phyloP scores from a whole-genome alignment of 768 basidiomycete species.

The Lactarius pseudohatsudake region DNA sequence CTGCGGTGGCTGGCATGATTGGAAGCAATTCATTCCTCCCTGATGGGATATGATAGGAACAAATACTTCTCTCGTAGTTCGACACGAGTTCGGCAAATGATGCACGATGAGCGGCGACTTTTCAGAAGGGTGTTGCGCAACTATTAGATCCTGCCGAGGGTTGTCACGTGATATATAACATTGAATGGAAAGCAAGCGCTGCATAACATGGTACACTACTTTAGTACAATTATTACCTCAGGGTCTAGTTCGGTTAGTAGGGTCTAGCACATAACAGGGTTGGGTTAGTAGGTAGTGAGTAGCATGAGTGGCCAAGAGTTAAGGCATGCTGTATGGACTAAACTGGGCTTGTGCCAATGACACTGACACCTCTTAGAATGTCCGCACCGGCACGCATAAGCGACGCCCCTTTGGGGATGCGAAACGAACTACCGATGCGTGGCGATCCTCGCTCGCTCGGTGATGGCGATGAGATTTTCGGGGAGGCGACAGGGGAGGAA shows the following conservation, averaged over 20 bases:
- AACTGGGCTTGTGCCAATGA: conserved; percentile 22
- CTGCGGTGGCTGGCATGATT: neutral
- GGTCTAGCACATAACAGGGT: neutral
- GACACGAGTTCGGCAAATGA: conserved; percentile 1
- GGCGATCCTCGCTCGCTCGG: conserved; percentile 6
- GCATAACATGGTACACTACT: neutral
- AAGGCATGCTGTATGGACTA: neutral
- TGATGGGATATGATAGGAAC: neutral
- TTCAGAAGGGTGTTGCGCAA: neutral
- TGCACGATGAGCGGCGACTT: neutral
- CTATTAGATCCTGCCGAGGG: neutral
- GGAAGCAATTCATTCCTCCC: neutral
- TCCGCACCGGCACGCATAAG: conserved; percentile 34
- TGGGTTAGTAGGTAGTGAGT: neutral
- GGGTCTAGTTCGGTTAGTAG: neutral
- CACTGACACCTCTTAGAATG: conserved; percentile 35
- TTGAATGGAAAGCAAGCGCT: neutral
- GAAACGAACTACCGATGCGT: conserved; percentile 20
- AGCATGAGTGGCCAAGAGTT: neutral
- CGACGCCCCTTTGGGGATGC: conserved; percentile 26
- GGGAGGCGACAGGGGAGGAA: conserved; percentile 21
- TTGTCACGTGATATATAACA: neutral
- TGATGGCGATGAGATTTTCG: conserved; percentile 9
- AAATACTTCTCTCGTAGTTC: neutral
- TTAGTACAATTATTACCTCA: neutral